These are phyloP conservation scores for Penicillium simplicissimum DNA, from an alignment of 495 filamentous ascomycete species.

Conservation along the genomic window DNA sequence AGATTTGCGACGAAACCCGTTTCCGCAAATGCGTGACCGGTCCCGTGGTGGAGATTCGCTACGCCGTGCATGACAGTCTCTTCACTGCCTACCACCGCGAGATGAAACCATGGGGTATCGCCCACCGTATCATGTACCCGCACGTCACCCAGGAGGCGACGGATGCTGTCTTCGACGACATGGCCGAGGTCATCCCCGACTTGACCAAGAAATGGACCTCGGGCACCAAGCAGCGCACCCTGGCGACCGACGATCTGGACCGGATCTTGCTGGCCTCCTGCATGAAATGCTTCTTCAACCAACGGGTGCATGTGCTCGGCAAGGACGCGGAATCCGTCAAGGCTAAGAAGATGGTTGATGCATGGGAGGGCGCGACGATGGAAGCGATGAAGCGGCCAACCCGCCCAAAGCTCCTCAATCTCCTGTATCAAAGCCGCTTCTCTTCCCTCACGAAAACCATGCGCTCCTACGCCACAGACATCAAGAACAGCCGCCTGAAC, in stretches of 20 bases:
- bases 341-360: constrained; percentile 31
- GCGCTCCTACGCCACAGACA: constrained; percentile 54
- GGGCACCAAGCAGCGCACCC: constrained; percentile 15
- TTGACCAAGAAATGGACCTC: constrained; percentile 30
- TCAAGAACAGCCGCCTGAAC: constrained; percentile 56
- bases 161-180: constrained; percentile 26
- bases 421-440: constrained; percentile 48
- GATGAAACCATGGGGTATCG: constrained; percentile 69
- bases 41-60: constrained; percentile 60
- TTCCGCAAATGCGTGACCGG: constrained; percentile 66
- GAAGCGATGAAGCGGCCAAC: constrained; percentile 46
- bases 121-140: constrained; percentile 30
- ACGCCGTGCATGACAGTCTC: constrained; percentile 67
- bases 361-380: constrained; percentile 41
- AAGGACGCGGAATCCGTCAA: constrained; percentile 26
- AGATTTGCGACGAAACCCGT: constrained; percentile 69
- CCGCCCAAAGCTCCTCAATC: constrained; percentile 39
- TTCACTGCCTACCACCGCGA: constrained; percentile 63
- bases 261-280: constrained; percentile 69
- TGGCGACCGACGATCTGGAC: constrained; percentile 61
- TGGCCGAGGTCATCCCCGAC: constrained; percentile 30
- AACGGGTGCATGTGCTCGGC: constrained; percentile 33
- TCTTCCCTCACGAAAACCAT: constrained; percentile 55
- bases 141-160: constrained; percentile 22
- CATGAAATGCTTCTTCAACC: constrained; percentile 55